phyloP scores from a whole-genome alignment of 2,329 filamentous ascomycete species.

The Berkeleyomyces rouxiae region DNA sequence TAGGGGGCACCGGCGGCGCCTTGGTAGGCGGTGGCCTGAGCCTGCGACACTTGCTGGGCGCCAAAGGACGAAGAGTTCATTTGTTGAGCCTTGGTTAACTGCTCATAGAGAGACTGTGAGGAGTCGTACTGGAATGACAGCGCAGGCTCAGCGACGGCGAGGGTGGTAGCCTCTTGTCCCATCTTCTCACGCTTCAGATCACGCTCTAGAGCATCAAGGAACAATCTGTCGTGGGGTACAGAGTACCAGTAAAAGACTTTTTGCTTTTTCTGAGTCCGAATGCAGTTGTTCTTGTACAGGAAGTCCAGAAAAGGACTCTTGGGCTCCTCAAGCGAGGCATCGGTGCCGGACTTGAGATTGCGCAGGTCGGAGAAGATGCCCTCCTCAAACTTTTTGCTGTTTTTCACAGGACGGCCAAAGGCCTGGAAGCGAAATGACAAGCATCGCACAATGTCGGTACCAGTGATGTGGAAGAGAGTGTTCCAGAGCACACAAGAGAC shows the following conservation, averaged over 20 bases:
- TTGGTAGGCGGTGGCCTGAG: constrained; percentile 21
- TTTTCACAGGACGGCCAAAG: constrained; percentile 95
- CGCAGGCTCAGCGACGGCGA: constrained; percentile 91
- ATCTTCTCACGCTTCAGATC: constrained; percentile 99
- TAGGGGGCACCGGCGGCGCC: constrained; percentile 25
- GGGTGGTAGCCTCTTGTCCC: constrained; percentile 92
- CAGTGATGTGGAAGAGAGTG: constrained; percentile 98
- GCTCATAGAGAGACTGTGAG: constrained; percentile 95
- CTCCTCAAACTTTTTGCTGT: constrained; percentile 99
- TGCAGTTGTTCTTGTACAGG: constrained; percentile 99
- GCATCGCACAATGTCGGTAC: constrained; percentile 96
- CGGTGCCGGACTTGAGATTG: constrained; percentile 94
- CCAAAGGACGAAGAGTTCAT: constrained; percentile 95
- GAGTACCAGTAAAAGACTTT: constrained; percentile 99
- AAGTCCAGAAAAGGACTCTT: constrained; percentile 98
- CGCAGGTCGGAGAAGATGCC: constrained; percentile 97
- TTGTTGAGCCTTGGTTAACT: constrained; percentile 97
- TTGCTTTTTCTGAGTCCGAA: constrained; percentile 98
- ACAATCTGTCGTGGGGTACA: constrained; percentile 91
- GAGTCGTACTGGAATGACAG: constrained; percentile 98
- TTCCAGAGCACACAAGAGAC: constrained; percentile 98
- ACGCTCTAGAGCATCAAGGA: constrained; percentile 90
- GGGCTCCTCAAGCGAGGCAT: constrained; percentile 94
- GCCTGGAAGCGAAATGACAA: constrained; percentile 97
- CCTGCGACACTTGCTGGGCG: constrained; percentile 41